These are phyloP conservation scores for Phytophthora tubulina DNA, from an alignment of 352 stramenopile genomes.

Conservation along the genomic window DNA sequence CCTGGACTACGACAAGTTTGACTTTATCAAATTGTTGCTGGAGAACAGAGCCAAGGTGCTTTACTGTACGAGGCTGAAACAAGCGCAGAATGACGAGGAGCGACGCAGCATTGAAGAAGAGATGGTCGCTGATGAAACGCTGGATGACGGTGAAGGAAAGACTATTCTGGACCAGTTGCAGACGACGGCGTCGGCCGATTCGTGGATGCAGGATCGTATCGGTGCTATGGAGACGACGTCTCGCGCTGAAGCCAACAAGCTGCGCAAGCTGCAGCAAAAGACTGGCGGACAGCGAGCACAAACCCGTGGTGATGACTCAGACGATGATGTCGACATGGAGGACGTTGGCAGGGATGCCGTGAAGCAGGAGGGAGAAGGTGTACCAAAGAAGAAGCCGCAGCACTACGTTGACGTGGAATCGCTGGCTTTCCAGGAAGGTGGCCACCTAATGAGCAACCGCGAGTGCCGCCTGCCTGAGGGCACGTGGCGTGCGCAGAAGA, in stretches of 20 bases:
- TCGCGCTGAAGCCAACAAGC: slow-evolving; percentile 81
- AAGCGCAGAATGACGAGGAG: slow-evolving; percentile 94
- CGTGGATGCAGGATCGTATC: slow-evolving; percentile 95
- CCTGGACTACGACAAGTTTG: slow-evolving; percentile 99
- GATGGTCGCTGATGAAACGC: slow-evolving; percentile 85
- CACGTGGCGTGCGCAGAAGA: slow-evolving; percentile 98
- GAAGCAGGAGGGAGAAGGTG: slow-evolving; percentile 34
- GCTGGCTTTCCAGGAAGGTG: slow-evolving; percentile 95
- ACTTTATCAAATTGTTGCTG: slow-evolving; percentile 98
- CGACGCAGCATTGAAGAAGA: slow-evolving; percentile 91
- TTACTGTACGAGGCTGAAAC: slow-evolving; percentile 97
- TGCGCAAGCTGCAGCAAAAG: slow-evolving; percentile 81
- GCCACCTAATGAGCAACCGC: slow-evolving; percentile 99
- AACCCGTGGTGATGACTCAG: slow-evolving; percentile 39
- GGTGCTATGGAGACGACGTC: slow-evolving; percentile 87
- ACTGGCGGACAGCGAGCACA: slow-evolving; percentile 36
- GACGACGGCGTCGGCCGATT: slow-evolving; percentile 91
- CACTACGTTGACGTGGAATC: slow-evolving; percentile 96
- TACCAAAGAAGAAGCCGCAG: slow-evolving; percentile 66
- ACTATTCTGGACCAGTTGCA: slow-evolving; percentile 93
- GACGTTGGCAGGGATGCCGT: slow-evolving; percentile 31
- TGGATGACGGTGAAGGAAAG: slow-evolving; percentile 87
- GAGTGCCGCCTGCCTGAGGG: slow-evolving; percentile 96
- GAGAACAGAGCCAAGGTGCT: slow-evolving; percentile 96
- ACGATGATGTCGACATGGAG: slow-evolving; percentile 69